Conservation (phyloP, 2,329 filamentous ascomycete species). For the Paracoccidioides brasiliensis region DNA sequence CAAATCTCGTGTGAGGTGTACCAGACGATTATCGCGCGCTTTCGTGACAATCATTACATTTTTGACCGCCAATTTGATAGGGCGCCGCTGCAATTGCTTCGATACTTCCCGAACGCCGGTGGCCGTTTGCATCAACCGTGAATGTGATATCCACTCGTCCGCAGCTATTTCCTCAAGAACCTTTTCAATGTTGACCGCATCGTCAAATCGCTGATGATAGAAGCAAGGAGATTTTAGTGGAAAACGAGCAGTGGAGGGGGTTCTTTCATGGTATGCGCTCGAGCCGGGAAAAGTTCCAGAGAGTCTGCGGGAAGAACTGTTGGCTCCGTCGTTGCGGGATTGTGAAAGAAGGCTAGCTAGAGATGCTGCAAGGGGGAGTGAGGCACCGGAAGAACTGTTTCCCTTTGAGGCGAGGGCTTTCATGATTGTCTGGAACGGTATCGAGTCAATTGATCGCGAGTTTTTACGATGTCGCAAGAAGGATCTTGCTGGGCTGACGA, state of each 20-base stretch:
- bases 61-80: conserved; percentile 79
- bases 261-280: conserved; percentile 30
- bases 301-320: conserved; percentile 42
- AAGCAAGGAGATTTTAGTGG: conserved; percentile 86
- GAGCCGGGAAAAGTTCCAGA: conserved; percentile 45
- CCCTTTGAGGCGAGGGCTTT: conserved; percentile 57
- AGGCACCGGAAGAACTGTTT: conserved; percentile 36
- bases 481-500: conserved; percentile 24
- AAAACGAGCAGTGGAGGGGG: conserved; percentile 38
- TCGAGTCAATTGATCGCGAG: conserved; percentile 47
- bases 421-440: conserved; percentile 69
- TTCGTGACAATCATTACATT: conserved; percentile 99
- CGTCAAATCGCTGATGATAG: conserved; percentile 93
- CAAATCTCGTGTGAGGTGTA: conserved; percentile 76
- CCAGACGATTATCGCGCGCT: conserved; percentile 85
- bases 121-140: conserved; percentile 84
- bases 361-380: conserved; percentile 50
- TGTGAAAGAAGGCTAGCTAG: conserved; percentile 21
- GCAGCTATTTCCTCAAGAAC: conserved; percentile 89
- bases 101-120: conserved; percentile 91
- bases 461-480: conserved; percentile 35
- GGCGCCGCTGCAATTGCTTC: conserved; percentile 81
- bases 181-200: conserved; percentile 86
- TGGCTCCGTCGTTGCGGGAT: background rate
- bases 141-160: conserved; percentile 81